A percentile compares a stretch with the other conserved stretches of the same genome.
Evolutionary conservation across 805 yeast species (phyloP).

Genomic region (Saccharomycopsis guyanensis): DNA sequence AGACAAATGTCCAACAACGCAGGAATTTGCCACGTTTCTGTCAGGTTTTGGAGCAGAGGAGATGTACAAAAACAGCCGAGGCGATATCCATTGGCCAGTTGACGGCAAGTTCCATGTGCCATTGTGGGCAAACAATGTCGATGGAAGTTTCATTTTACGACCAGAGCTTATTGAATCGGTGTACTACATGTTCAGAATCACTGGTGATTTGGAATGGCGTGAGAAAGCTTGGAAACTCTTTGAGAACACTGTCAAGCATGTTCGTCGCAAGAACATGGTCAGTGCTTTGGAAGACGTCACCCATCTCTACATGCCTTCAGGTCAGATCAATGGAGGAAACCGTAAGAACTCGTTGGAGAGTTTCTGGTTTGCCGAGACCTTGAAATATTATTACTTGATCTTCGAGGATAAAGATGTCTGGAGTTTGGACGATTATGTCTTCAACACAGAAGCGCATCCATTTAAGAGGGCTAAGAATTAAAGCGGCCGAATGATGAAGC

Average conservation of each 20-base stretch:
- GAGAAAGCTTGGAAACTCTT: slow-evolving; percentile 46
- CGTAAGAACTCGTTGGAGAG: slow-evolving; percentile 35
- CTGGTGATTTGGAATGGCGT: slow-evolving; percentile 53
- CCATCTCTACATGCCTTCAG: slow-evolving; percentile 23
- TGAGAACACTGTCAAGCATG: slow-evolving; percentile 28
- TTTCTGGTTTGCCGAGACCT: slow-evolving; percentile 52
- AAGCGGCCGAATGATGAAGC: neutral
- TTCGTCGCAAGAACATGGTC: slow-evolving; percentile 25
- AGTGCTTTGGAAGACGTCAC: slow-evolving; percentile 36
- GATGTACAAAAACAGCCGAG: slow-evolving; percentile 1
- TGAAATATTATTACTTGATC: slow-evolving; percentile 46
- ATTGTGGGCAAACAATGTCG: slow-evolving; percentile 28
- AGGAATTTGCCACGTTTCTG: neutral
- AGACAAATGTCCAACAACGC: neutral
- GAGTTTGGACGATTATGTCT: slow-evolving; percentile 46
- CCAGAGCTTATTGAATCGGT: slow-evolving; percentile 60
- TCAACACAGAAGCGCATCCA: slow-evolving; percentile 60
- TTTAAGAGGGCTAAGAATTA: slow-evolving; percentile 25
- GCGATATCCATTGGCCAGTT: slow-evolving; percentile 14
- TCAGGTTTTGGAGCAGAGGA: slow-evolving; percentile 6
- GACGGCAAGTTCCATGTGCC: slow-evolving; percentile 21
- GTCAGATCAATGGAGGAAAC: slow-evolving; percentile 23
- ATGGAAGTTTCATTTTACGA: slow-evolving; percentile 38
- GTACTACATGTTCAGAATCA: slow-evolving; percentile 49
- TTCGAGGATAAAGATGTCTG: slow-evolving; percentile 38